Evolutionary conservation across 2,329 filamentous ascomycete species (phyloP).

Genomic region (Penicillium sp.): DNA sequence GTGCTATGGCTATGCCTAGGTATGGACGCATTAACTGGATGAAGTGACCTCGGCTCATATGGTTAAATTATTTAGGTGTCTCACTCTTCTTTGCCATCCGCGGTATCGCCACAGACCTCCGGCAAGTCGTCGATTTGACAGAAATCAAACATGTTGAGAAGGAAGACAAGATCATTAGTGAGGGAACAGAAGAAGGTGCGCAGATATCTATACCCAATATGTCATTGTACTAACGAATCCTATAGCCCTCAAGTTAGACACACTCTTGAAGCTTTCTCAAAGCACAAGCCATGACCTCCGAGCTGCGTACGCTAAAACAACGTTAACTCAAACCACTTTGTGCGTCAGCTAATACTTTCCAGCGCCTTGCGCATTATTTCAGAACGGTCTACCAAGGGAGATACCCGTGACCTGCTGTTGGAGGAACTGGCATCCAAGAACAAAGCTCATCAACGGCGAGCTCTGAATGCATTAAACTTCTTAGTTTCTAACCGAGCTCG

Average conservation of each 20-base stretch:
- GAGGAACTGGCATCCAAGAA: slow-evolving; percentile 43
- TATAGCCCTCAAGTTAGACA: slow-evolving; percentile 59
- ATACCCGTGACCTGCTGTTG: slow-evolving; percentile 41
- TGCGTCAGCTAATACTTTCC: slow-evolving; percentile 55
- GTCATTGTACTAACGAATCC: slow-evolving; percentile 16
- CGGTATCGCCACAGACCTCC: slow-evolving; percentile 55
- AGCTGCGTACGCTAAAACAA: slow-evolving; percentile 60
- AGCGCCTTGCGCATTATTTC: slow-evolving; percentile 48
- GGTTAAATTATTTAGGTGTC: slow-evolving; percentile 29
- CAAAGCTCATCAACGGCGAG: slow-evolving; percentile 37
- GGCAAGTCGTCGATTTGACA: slow-evolving; percentile 44
- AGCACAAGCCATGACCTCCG: slow-evolving; percentile 72
- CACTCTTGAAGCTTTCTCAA: slow-evolving; percentile 64
- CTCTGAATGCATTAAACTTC: slow-evolving; percentile 45
- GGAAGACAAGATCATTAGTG: slow-evolving; percentile 70
- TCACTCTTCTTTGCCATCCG: slow-evolving; percentile 52
- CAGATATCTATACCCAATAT: background rate
- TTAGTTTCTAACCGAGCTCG: slow-evolving; percentile 41
- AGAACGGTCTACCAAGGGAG: slow-evolving; percentile 44
- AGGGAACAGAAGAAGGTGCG: slow-evolving; percentile 68
- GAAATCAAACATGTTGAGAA: slow-evolving; percentile 64
- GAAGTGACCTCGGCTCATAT: fast-evolving
- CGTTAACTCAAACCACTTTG: background rate
- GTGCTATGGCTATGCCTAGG: slow-evolving; percentile 42
- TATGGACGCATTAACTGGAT: slow-evolving; percentile 11